A percentile compares a stretch with the other conserved stretches of the same genome.
Evolutionary conservation across 129 eudicot genomes (phyloP).

Genomic region (Dittrichia graveolens): DNA sequence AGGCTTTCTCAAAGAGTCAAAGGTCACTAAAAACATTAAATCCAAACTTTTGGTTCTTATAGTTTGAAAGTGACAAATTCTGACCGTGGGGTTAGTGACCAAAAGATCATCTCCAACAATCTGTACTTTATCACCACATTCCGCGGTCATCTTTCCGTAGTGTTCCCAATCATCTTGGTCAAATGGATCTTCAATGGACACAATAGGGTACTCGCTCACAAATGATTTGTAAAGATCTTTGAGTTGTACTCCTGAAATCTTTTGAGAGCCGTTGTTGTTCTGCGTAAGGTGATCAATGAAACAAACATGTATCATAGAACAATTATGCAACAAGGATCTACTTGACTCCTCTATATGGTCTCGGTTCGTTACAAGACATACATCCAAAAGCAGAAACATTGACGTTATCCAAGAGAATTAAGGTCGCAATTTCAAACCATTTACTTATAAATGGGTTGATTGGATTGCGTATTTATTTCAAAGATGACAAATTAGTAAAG

Average conservation of each 20-base stretch:
- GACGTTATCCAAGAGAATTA: not conserved
- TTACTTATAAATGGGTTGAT: no score
- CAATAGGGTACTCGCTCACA: conserved; percentile 82
- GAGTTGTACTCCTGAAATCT: conserved; percentile 88
- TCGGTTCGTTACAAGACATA: not conserved
- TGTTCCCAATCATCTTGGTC: conserved; percentile 99
- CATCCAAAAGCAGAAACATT: not conserved
- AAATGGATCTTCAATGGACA: conserved; percentile 96
- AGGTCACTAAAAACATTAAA: not conserved
- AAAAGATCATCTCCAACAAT: conserved; percentile 97
- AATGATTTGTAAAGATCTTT: conserved; percentile 94
- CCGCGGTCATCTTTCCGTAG: conserved; percentile 73
- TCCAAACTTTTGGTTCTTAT: not conserved
- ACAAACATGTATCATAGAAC: not conserved
- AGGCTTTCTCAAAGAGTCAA: not conserved
- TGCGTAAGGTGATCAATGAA: conserved; percentile 29
- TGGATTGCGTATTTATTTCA: no score
- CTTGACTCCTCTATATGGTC: no score
- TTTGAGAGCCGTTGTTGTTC: conserved; percentile 81
- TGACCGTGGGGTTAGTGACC: conserved; percentile 98
- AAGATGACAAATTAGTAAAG: no score
- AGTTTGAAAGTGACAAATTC: not conserved
- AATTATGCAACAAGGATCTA: not conserved
- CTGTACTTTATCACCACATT: conserved; percentile 85
- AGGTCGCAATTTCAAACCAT: not conserved